Conservation (phyloP, 208 protist genomes). For the Trypanosoma grayi region DNA sequence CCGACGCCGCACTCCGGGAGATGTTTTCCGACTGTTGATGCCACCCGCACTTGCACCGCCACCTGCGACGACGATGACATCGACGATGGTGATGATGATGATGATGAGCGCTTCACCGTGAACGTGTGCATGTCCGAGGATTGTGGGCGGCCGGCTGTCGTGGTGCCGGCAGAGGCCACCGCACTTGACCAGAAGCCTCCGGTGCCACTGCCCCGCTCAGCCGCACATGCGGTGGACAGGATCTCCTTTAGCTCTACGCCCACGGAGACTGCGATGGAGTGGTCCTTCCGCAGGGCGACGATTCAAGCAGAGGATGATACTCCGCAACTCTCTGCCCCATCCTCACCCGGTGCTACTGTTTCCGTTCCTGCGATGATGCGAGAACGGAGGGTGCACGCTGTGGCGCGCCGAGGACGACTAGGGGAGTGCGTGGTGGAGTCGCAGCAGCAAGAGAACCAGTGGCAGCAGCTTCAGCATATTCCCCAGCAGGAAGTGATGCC, state of each 20-base stretch:
- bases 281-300: constrained; percentile 4
- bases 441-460: not conserved
- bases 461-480: too few relatives aligned
- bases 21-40: not conserved
- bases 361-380: not conserved
- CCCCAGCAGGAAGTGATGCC: not conserved
- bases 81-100: constrained; percentile 5
- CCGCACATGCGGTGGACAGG: constrained; percentile 14
- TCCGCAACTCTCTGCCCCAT: not conserved
- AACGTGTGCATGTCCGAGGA: constrained; percentile 26
- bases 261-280: not conserved
- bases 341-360: not conserved
- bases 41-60: not conserved
- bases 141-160: constrained; percentile 1
- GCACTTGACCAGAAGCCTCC: constrained; percentile 10
- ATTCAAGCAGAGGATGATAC: constrained; percentile 5
- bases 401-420: constrained; percentile 4
- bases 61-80: not conserved
- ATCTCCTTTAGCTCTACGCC: constrained; percentile 19
- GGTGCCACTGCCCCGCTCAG: not conserved
- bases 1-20: not conserved
- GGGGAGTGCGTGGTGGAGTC: not conserved
- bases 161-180: constrained; percentile 16
- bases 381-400: not conserved
- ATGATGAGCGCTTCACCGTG: constrained; percentile 30